These are phyloP conservation scores for Rosa multiflora DNA, from an alignment of 306 rosid genomes.

Conservation along the genomic window DNA sequence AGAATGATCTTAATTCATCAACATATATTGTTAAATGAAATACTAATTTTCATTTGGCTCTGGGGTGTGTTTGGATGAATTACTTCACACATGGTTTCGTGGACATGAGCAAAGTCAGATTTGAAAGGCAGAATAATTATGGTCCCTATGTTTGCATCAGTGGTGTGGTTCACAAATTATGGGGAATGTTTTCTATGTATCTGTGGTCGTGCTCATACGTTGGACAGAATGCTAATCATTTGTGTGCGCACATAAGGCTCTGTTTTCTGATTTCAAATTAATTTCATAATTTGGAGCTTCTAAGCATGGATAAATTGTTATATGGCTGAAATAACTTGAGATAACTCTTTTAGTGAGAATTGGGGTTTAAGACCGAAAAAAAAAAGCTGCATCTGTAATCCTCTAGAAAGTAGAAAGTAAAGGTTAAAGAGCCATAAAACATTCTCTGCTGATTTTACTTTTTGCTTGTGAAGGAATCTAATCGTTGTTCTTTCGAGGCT, in stretches of 20 bases:
- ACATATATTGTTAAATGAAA: slow-evolving; percentile 29
- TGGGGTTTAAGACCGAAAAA: too few relatives aligned
- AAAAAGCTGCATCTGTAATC: background rate
- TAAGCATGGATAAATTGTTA: background rate
- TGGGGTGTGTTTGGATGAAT: slow-evolving; percentile 33
- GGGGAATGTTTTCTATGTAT: background rate
- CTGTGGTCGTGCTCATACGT: background rate
- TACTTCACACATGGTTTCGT: slow-evolving; percentile 20
- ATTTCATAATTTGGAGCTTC: background rate
- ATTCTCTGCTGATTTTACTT: slow-evolving; percentile 6
- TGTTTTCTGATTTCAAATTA: background rate
- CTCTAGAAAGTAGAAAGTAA: slow-evolving; percentile 8
- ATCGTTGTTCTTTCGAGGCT: slow-evolving; percentile 9
- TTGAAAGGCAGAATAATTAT: slow-evolving; percentile 13
- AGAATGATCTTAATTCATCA: slow-evolving; percentile 31
- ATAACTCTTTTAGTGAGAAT: background rate
- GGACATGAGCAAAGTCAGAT: slow-evolving; percentile 23
- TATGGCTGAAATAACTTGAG: background rate
- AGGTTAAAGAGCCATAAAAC: background rate
- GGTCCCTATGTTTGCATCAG: background rate
- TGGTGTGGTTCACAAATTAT: background rate
- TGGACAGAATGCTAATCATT: background rate
- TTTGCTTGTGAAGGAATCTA: background rate
- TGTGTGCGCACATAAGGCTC: background rate
- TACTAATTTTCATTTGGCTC: slow-evolving; percentile 31